Evolutionary conservation across 306 rosid species (phyloP).

Genomic region (Cucurbita moschata): DNA sequence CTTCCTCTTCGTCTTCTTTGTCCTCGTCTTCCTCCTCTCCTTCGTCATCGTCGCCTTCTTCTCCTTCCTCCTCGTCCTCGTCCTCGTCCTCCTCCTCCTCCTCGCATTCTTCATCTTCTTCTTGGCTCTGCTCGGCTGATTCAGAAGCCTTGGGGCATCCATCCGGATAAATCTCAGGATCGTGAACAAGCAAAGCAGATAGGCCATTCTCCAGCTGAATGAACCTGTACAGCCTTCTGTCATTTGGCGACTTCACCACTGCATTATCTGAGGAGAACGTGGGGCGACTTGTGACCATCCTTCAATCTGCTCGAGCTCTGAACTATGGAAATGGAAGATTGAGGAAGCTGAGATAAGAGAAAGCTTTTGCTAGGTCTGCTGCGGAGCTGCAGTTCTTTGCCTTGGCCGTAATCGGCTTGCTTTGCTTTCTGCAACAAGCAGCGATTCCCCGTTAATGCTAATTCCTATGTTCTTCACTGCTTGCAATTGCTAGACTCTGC

Average conservation of each 20-base stretch:
- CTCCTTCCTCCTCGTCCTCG: conserved; percentile 1
- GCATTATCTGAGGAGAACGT: conserved; percentile 41
- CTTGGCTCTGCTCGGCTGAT: conserved; percentile 9
- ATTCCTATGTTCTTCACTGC: background rate
- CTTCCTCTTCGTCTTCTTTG: background rate
- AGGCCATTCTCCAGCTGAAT: conserved; percentile 58
- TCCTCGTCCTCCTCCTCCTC: conserved; percentile 7
- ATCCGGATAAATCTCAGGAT: conserved; percentile 72
- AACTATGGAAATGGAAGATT: background rate
- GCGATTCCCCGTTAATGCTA: background rate
- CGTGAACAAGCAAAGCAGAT: conserved; percentile 71
- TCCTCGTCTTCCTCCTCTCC: background rate
- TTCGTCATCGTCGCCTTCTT: background rate
- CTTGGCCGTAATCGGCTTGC: background rate
- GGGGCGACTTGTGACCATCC: conserved; percentile 11
- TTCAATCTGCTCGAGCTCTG: background rate
- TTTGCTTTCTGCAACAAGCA: background rate
- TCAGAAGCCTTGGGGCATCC: conserved; percentile 25
- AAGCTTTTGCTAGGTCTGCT: background rate
- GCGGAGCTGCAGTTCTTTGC: background rate
- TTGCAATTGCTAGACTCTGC: background rate
- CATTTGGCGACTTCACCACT: conserved; percentile 65
- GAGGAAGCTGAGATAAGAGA: background rate
- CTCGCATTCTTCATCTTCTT: conserved; percentile 17
- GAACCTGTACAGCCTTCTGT: conserved; percentile 52